Evolutionary conservation across 768 basidiomycete species (phyloP).

Genomic region (Botryobasidium botryosum): DNA sequence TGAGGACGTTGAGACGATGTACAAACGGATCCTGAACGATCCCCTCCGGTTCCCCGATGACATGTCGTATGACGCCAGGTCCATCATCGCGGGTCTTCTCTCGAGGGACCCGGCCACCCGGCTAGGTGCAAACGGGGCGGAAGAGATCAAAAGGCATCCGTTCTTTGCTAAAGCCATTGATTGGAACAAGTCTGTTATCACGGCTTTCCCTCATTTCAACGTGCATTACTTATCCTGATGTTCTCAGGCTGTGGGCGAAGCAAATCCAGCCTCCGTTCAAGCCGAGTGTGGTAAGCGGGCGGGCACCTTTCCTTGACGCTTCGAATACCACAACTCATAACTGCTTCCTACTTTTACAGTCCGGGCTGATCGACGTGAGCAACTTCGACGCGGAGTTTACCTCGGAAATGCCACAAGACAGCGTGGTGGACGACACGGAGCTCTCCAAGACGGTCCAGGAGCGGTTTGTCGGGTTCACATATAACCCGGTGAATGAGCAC

Average conservation of each 20-base stretch:
- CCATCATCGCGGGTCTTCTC: constrained; percentile 74
- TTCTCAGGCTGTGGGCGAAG: constrained; percentile 56
- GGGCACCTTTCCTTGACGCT: neutral
- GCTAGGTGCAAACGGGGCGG: constrained; percentile 84
- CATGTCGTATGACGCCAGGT: constrained; percentile 72
- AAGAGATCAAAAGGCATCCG: constrained; percentile 89
- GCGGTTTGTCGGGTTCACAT: constrained; percentile 84
- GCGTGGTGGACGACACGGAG: constrained; percentile 84
- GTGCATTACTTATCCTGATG: neutral
- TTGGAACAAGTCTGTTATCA: constrained; percentile 38
- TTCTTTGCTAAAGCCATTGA: constrained; percentile 93
- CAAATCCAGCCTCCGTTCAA: constrained; percentile 98
- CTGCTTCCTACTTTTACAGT: neutral
- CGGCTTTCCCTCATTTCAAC: neutral
- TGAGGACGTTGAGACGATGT: constrained; percentile 94
- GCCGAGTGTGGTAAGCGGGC: constrained; percentile 65
- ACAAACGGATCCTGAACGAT: constrained; percentile 85
- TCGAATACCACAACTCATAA: neutral
- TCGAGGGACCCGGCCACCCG: constrained; percentile 76
- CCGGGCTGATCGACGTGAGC: constrained; percentile 22
- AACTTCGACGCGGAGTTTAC: constrained; percentile 99
- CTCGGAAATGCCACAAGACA: constrained; percentile 85
- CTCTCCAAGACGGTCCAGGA: constrained; percentile 94
- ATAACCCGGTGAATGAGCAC: constrained; percentile 21
- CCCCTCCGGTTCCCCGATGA: constrained; percentile 85